Base-by-base conservation (phyloP, 2,329 filamentous ascomycete genomes). In the Monosporascus sp. region DNA sequence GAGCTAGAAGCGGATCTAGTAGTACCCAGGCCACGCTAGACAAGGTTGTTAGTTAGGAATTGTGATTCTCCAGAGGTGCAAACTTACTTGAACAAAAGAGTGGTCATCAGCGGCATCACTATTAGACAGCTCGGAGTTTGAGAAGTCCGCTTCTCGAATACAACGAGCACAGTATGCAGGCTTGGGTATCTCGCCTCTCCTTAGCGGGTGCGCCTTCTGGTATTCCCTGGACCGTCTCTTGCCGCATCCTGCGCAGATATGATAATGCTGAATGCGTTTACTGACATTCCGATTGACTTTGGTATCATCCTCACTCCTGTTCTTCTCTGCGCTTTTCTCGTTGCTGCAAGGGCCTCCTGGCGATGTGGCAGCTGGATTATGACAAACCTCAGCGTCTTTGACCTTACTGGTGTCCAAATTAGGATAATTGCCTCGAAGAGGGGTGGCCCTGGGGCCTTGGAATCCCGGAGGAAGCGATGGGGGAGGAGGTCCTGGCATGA, bases 161-260 rank as follows among this genome's bases (percentile, higher is more conserved):
- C 63, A 66, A 9, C 18, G 52, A 15, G 50, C 24, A 44, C 64
- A 66, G 52, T 65, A 66, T 25, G 54, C 56, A 37, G 51, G 50
- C 15, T 56, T 47, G 2, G 63, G 64, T 24, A 60, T 55, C 50
- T 66, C 57, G 6, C 63, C 63, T 49, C 53, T 64, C 35, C 58
- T 56, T 37, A 65, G 47, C 18, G 61, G 61, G 48, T 65, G 55
- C 43, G 45, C 52, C 35, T 43, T 58, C n/a, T 63, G 62, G 22
- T 63, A 65, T 41, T 41, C 48, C 39, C 44, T 50, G 17, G 64
- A 63, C 15, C 63, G 54, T 49, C 56, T 59, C 46, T 59, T 59
- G 25, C 64, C 64, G 50, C 64, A 66, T 17, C 55, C 60, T 17
- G 56, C 54, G 24, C 64, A 66, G 18, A 59, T 48, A 56, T 65